A percentile compares a stretch with the other conserved stretches of the same genome.
phyloP scores from a whole-genome alignment of 805 yeast genomes.

The Kregervanrija delftensis region DNA sequence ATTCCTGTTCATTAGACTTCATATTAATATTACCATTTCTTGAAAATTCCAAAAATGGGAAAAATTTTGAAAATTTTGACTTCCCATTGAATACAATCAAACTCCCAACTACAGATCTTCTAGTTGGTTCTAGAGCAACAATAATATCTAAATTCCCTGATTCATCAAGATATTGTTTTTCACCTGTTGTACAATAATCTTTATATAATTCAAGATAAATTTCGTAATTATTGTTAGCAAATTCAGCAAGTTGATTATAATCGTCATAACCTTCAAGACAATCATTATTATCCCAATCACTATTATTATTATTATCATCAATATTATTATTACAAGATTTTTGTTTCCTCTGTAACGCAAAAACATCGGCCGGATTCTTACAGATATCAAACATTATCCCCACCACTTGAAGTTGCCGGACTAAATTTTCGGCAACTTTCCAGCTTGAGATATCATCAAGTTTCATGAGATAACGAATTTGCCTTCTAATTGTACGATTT shows the following conservation, averaged over 20 bases:
- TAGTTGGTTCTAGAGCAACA: constrained; percentile 36
- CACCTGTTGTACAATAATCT: no score
- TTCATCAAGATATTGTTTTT: no score
- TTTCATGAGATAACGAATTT: constrained; percentile 29
- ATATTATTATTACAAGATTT: not conserved
- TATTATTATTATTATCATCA: not conserved
- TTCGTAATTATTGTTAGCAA: no score
- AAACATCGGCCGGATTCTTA: constrained; percentile 20
- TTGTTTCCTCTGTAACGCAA: not conserved
- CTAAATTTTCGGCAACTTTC: constrained; percentile 49
- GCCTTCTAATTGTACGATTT: not conserved
- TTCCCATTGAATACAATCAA: constrained; percentile 39
- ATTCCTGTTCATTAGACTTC: constrained; percentile 31
- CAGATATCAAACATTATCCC: constrained; percentile 54
- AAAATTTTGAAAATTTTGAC: constrained; percentile 37
- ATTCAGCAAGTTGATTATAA: no score
- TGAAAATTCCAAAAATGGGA: constrained; percentile 46
- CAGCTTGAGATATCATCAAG: constrained; percentile 34
- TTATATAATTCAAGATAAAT: no score
- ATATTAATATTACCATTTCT: no score
- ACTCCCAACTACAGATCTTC: constrained; percentile 45
- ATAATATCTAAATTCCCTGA: no score
- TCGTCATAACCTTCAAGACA: no score
- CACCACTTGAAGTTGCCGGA: constrained; percentile 50
- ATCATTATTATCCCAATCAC: no score